Base-by-base conservation (phyloP, 225 moss, liverwort and hornwort species). In the Takakia lepidozioides region DNA sequence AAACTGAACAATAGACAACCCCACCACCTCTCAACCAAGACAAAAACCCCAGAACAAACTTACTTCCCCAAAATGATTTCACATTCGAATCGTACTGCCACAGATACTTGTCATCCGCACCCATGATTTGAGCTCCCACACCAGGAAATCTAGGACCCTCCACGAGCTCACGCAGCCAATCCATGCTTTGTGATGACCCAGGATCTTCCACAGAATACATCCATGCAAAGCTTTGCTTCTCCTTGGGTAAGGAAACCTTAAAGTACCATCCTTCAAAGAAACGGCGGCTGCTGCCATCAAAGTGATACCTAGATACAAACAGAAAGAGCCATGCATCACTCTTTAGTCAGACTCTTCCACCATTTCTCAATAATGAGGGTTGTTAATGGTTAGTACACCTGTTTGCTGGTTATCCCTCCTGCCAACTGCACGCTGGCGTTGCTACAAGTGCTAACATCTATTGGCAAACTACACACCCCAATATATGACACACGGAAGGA, bases 181-280 rank as follows among this genome's bases (percentile, higher is more conserved):
- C 14, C 2, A 37, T 3, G 14, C n/a, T 11, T 2, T 0, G 28
- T 20, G 42, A 45, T 2, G 23, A 30, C 29, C 82, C 87, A 3
- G 91, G 95, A 71, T 98, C 95, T 51, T 87, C 95, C 49, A 83
- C 67, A 6, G 95, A 85, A 54, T 98, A 98, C 87, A 91, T 91
- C 91, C 95, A 98, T 3, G 95, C 87, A 5, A 98, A 91, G 66
- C 91, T 83, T 66, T 91, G 72, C 70, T 85, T 80, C 42, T 55
- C 77, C 47, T 98, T 80, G 20, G 91, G 95, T 10, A 98, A 65
- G 6, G 84, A 91, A 50, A 98, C 85, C 58, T 91, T 90, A 65
- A 98, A 98, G 61, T 98, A 91, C 95, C 95, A 98, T 21, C 91
- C 95, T 70, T 98, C 95, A 39, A 98, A 98, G 55, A 98, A 98